phyloP scores from a whole-genome alignment of 192 early-diverging fungal genomes.

The Pilaira anomala region DNA sequence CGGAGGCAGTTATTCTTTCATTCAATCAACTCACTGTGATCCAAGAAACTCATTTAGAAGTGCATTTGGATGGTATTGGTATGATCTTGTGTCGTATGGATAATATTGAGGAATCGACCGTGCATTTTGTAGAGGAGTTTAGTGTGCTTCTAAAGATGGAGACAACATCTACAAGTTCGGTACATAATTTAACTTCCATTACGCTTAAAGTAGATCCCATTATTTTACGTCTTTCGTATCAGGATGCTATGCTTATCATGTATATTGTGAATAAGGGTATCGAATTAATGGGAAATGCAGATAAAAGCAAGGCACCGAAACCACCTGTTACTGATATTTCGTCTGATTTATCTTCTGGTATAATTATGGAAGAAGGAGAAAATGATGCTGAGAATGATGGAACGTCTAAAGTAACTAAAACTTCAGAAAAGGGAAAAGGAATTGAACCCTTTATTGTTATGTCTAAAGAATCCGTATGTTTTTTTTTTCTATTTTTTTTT shows the following conservation, averaged over 20 bases:
- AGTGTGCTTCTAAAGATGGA: slow-evolving; percentile 59
- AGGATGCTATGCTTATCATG: slow-evolving; percentile 65
- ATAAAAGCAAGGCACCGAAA: not conserved
- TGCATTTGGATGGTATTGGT: slow-evolving; percentile 67
- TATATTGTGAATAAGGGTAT: slow-evolving; percentile 59
- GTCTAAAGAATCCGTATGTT: slow-evolving; percentile 33
- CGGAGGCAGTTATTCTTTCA: slow-evolving; percentile 73
- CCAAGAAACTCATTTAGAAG: slow-evolving; percentile 55
- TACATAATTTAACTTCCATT: slow-evolving; percentile 53
- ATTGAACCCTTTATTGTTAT: slow-evolving; percentile 36
- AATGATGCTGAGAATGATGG: not conserved
- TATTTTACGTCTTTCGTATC: slow-evolving; percentile 69
- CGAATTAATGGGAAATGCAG: slow-evolving; percentile 40
- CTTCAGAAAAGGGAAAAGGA: not conserved
- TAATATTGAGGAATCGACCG: slow-evolving; percentile 54
- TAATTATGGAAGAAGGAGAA: not conserved
- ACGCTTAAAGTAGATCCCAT: slow-evolving; percentile 62
- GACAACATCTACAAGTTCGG: slow-evolving; percentile 44
- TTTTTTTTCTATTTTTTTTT: not conserved
- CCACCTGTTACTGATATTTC: not conserved
- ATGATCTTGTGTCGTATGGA: slow-evolving; percentile 78
- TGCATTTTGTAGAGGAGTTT: slow-evolving; percentile 77
- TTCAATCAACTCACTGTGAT: slow-evolving; percentile 62
- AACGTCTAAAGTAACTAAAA: not conserved
- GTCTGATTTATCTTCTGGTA: not conserved